These are phyloP conservation scores for Cardiospermum halicacabum DNA, from an alignment of 345 rosid genomes.

Conservation along the genomic window DNA sequence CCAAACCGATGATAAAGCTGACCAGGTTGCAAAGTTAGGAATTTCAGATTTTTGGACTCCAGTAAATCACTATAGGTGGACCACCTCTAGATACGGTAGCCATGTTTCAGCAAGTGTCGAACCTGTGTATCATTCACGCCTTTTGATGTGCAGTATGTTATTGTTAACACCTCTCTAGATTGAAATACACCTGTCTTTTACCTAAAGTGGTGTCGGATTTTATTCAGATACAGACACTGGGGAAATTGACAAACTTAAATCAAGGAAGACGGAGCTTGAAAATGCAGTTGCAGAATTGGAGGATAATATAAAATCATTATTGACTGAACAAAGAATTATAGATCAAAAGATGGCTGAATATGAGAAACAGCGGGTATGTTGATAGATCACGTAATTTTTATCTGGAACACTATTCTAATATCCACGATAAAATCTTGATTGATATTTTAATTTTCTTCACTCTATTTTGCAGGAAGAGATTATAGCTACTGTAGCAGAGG, in stretches of 20 bases:
- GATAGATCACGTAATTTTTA: slow-evolving; percentile 3
- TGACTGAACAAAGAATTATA: slow-evolving; percentile 48
- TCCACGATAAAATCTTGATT: not conserved
- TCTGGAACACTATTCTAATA: not conserved
- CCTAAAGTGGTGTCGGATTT: not conserved
- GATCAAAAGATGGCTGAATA: slow-evolving; percentile 73
- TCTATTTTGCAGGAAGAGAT: slow-evolving; percentile 59
- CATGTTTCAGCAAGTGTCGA: slow-evolving; percentile 73
- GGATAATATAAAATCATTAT: slow-evolving; percentile 40
- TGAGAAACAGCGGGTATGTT: slow-evolving; percentile 59
- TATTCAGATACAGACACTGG: slow-evolving; percentile 55
- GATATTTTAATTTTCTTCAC: not conserved
- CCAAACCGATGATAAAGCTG: slow-evolving; percentile 82
- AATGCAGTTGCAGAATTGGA: slow-evolving; percentile 37
- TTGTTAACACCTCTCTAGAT: not conserved
- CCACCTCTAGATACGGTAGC: slow-evolving; percentile 79
- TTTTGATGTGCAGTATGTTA: slow-evolving; percentile 58
- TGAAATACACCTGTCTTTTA: not conserved
- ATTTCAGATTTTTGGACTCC: slow-evolving; percentile 90
- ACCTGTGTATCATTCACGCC: slow-evolving; percentile 64
- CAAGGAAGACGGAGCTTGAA: slow-evolving; percentile 61
- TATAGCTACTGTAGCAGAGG: slow-evolving; percentile 28
- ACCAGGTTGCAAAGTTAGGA: slow-evolving; percentile 59
- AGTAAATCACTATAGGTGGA: slow-evolving; percentile 86
- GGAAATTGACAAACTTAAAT: slow-evolving; percentile 61